Conservation (phyloP, 2,329 filamentous ascomycete genomes). For the Orbilia oligospora region DNA sequence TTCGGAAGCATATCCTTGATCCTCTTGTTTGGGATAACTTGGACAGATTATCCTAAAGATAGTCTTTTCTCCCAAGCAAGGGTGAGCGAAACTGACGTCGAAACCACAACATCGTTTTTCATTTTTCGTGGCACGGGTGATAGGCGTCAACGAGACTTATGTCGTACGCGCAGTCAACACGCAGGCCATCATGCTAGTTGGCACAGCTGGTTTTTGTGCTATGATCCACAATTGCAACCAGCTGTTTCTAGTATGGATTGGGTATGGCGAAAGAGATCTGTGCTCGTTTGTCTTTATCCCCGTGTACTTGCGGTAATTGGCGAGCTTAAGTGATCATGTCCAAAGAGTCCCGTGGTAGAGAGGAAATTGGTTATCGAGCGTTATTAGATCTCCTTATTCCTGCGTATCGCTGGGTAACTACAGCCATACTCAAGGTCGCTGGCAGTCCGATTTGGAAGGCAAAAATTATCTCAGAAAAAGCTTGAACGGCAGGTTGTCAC, state of each 20-base stretch:
- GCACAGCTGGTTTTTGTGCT: constrained; percentile 5
- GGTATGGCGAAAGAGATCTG: neutral
- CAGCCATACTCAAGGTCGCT: neutral
- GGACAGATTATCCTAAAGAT: constrained; percentile 39
- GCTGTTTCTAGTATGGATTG: constrained; percentile 5
- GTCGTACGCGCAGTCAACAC: constrained; percentile 10
- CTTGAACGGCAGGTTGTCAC: neutral
- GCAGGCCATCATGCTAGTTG: constrained; percentile 15
- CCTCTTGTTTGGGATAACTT: neutral
- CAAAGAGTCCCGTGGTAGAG: neutral
- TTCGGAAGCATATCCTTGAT: constrained; percentile 4
- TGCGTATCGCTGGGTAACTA: neutral
- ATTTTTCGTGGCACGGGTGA: constrained; percentile 42
- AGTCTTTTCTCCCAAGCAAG: constrained; percentile 13
- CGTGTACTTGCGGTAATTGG: constrained; percentile 22
- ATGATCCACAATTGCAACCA: constrained; percentile 20
- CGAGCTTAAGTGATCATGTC: constrained; percentile 1
- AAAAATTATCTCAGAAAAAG: neutral
- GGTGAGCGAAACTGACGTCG: constrained; percentile 26
- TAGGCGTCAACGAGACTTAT: constrained; percentile 13
- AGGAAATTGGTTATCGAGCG: neutral
- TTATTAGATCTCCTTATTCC: neutral
- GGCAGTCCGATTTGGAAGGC: neutral
- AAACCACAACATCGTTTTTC: constrained; percentile 15
- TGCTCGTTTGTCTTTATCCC: constrained; percentile 23